Base-by-base conservation (phyloP, 2,329 filamentous ascomycete species). In the Calonectria multiphialidica region DNA sequence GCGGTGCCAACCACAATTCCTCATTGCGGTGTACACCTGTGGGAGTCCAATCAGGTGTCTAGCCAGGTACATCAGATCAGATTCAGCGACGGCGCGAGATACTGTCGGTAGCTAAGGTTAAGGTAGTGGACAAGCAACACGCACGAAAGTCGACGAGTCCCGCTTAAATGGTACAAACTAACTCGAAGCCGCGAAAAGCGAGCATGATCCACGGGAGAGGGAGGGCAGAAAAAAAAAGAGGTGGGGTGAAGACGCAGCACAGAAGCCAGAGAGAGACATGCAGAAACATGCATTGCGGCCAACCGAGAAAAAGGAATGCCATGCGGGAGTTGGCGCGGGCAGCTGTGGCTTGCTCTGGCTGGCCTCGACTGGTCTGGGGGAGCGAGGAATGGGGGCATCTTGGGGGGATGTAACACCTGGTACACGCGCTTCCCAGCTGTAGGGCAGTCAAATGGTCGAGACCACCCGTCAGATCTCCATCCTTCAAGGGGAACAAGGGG, bases 391-490 rank as follows among this genome's bases (percentile, higher is more conserved):
- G 59, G 67, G 57, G 59, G 59, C 45, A 49, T n/a, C 21, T 23
- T 35, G 21, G 45, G 37, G 18, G 49, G 49, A 37, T 28, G 57
- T 30, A 28, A 28, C 28, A 25, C 59, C 45, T 49, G 21, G 45
- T 28, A 37, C n/a, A 40, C n/a, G 16, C 18, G 53, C 53, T 37
- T 55, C 3, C 5, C 16, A 13, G n/a, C 16, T 50, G 57, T 65
- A 61, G 70, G 64, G 66, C 70, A 63, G 25, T 35, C 25, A 74
- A 59, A 75, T 67, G 71, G 68, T 78, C 73, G 69, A 73, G 74
- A 75, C 76, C 68, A 72, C 72, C 70, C 70, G 45, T 69, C 61
- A 78, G 65, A 78, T 77, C 73, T 71, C 37, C 73, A 69, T 70
- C 70, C 71, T 45, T 62, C 72, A 55, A 25, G 21, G 30, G 23